Base-by-base conservation (phyloP, 768 basidiomycete genomes). In the Paxillus rubicundulus region DNA sequence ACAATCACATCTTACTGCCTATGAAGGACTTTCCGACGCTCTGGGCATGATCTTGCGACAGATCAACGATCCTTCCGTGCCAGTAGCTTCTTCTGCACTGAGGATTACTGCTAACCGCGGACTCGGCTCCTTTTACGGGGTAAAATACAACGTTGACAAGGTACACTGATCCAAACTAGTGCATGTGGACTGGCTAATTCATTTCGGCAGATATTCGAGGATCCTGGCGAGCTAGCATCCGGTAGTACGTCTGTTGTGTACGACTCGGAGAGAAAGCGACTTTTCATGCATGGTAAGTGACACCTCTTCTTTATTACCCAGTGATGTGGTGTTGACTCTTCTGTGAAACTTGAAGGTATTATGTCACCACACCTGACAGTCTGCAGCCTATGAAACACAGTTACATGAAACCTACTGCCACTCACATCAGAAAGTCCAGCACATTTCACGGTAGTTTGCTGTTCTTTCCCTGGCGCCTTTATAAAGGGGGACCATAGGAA, bases 211-310 rank as follows among this genome's bases (percentile, higher is more conserved):
- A 73, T 80, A 9, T 87, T 89, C 52, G 83, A 87, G 64, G 85
- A 89, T 64, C 73, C 82, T 52, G 87, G 88, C 9, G 69, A 62
- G 3, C 45, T 85, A 21, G 78, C 80, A 10, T 79, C 80, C 14
- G 82, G 77, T 7, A 70, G 75, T 33, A 90, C 87, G 2, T 71
- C 77, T 2, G 84, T 70, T 3, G 82, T 73, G 14, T 78, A 84
- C 58, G 84, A 86, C 59, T 65, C 77, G 2, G 58, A 76, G 56
- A 72, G 81, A 44, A 66, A 70, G 17, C 72, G 60, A 33, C 60
- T 89, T 17, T 89, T 80, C 65, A 61, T 87, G 54, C 79, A 81
- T 59, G 85, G 86, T 85, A 63, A 51, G 76, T 58, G 14, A 41
- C 44, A 13, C 28, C 9, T 27, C 41, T 18, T 38, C 50, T 53